Percentiles rank a stretch among this genome's conserved stretches.
phyloP scores from a whole-genome alignment of 805 yeast species.

The Torulaspora microellipsoides region DNA sequence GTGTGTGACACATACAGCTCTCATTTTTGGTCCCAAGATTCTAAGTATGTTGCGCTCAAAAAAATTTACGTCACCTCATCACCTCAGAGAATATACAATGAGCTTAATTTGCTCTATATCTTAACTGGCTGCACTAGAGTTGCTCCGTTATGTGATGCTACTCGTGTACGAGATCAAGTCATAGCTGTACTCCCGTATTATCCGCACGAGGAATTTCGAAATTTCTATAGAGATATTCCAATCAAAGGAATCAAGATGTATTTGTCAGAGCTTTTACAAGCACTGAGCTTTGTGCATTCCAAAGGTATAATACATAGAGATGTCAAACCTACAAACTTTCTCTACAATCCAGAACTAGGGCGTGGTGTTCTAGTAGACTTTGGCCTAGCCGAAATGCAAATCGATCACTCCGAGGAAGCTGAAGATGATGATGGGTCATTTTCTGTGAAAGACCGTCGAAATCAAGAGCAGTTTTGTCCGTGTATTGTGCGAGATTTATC shows the following conservation, averaged over 20 bases:
- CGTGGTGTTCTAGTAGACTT: conserved; percentile 86
- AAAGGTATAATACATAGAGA: conserved; percentile 87
- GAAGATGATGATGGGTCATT: conserved; percentile 11
- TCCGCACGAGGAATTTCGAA: conserved; percentile 85
- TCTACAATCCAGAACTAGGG: conserved; percentile 62
- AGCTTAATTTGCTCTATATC: conserved; percentile 68
- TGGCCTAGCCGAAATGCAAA: conserved; percentile 76
- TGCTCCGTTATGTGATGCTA: conserved; percentile 85
- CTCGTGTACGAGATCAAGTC: conserved; percentile 86
- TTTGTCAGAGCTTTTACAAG: conserved; percentile 72
- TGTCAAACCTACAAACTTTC: conserved; percentile 76
- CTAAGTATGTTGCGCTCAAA: conserved; percentile 72
- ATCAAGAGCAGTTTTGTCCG: conserved; percentile 47
- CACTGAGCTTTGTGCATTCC: conserved; percentile 61
- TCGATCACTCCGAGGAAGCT: conserved; percentile 15
- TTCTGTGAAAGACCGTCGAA: conserved; percentile 17
- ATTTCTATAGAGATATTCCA: conserved; percentile 76
- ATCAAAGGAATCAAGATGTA: conserved; percentile 75
- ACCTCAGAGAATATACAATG: conserved; percentile 86
- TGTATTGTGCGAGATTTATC: conserved; percentile 42
- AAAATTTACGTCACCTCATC: conserved; percentile 93
- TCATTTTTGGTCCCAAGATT: conserved; percentile 36
- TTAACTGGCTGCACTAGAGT: conserved; percentile 66
- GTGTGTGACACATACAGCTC: conserved; percentile 24
- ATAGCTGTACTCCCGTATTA: conserved; percentile 89